phyloP scores from a whole-genome alignment of 352 stramenopile species.

The Globisporangium emineosum region DNA sequence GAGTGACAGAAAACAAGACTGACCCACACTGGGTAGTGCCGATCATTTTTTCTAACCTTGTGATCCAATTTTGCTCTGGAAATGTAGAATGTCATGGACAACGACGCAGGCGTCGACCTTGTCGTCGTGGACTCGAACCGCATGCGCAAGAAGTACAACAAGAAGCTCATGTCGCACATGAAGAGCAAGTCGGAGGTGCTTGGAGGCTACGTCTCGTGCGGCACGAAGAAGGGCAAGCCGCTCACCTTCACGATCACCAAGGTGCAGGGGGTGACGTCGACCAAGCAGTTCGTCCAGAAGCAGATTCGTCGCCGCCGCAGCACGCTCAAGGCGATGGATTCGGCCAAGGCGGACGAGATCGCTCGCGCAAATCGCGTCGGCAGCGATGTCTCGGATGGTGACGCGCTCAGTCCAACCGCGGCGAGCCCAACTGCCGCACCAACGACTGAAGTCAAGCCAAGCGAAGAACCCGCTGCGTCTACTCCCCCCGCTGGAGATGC shows the following conservation, averaged over 20 bases:
- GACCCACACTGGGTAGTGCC: not conserved
- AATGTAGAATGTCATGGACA: slow-evolving; percentile 38
- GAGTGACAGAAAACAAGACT: not conserved
- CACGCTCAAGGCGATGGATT: slow-evolving; percentile 29
- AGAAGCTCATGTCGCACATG: slow-evolving; percentile 38
- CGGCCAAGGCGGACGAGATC: slow-evolving; percentile 47
- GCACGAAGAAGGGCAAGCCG: slow-evolving; percentile 41
- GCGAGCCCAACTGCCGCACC: not conserved
- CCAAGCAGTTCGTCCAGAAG: slow-evolving; percentile 46
- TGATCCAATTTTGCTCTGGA: not conserved
- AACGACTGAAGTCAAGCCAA: not conserved
- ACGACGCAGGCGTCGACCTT: slow-evolving; percentile 37
- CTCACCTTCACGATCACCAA: slow-evolving; percentile 44
- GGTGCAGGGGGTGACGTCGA: slow-evolving; percentile 22
- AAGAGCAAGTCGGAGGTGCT: slow-evolving; percentile 41
- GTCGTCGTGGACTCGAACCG: slow-evolving; percentile 72
- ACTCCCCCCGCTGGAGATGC: not conserved
- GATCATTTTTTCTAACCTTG: not conserved
- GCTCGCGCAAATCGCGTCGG: slow-evolving; percentile 35
- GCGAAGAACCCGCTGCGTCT: not conserved
- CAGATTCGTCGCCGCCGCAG: slow-evolving; percentile 38
- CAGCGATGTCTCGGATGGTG: slow-evolving; percentile 46
- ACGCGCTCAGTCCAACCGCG: slow-evolving; percentile 40
- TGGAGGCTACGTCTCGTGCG: slow-evolving; percentile 48
- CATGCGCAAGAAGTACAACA: slow-evolving; percentile 68